A percentile compares a stretch with the other conserved stretches of the same genome.
These are phyloP conservation scores for Ustilago loliicola DNA, from an alignment of 1,284 basidiomycete genomes.

Conservation along the genomic window DNA sequence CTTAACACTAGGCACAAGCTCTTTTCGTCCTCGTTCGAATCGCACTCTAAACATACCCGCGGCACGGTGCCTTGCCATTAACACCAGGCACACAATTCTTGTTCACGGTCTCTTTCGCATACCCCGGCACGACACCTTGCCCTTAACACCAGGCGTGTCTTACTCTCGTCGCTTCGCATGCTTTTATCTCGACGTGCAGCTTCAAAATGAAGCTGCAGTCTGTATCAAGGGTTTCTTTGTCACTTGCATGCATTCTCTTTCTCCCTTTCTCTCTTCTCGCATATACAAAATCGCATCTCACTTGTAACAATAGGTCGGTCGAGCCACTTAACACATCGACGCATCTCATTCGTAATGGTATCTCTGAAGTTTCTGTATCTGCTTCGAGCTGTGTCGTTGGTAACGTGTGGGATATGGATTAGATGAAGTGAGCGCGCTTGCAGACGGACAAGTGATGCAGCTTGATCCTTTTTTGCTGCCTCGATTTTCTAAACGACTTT, in stretches of 20 bases:
- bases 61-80: conserved; percentile 52
- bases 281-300: conserved; percentile 16
- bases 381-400: not conserved
- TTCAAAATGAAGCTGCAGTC: not conserved
- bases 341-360: conserved; percentile 35
- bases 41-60: conserved; percentile 15
- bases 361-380: conserved; percentile 14
- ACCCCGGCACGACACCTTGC: conserved; percentile 44
- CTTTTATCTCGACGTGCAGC: conserved; percentile 4
- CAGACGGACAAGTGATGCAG: not conserved
- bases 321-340: conserved; percentile 60
- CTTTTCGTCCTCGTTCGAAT: not conserved
- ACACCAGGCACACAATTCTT: conserved; percentile 30
- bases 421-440: not conserved
- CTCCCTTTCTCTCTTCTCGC: conserved; percentile 18
- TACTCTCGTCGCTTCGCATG: conserved; percentile 15
- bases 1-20: conserved; percentile 39
- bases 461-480: not conserved
- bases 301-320: conserved; percentile 49
- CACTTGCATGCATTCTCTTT: conserved; percentile 35
- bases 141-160: conserved; percentile 45
- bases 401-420: not conserved
- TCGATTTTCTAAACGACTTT: not conserved
- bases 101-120: conserved; percentile 20
- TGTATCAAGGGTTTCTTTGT: conserved; percentile 12